These are phyloP conservation scores for Hyaloscypha hepaticicola DNA, from an alignment of 495 filamentous ascomycete species.

Conservation along the genomic window DNA sequence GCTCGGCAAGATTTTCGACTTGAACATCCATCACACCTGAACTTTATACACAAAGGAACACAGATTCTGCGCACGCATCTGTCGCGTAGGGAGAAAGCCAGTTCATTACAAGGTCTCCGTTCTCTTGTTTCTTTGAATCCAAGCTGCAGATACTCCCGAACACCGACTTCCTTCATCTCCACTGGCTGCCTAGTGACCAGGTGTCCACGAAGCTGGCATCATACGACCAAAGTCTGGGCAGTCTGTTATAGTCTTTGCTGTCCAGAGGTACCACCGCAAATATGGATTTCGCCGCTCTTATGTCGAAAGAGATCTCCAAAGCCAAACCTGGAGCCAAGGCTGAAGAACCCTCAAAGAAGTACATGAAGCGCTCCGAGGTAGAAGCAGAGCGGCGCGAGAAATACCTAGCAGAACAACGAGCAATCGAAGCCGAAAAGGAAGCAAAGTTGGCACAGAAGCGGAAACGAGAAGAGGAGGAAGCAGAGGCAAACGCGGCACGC, in stretches of 20 bases:
- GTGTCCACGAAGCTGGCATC: neutral
- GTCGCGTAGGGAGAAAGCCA: too few species aligned
- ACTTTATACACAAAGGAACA: too few species aligned
- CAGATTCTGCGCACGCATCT: too few species aligned
- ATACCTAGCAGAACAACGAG: conserved; percentile 77
- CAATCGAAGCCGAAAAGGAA: conserved; percentile 64
- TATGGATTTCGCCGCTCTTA: conserved; percentile 95
- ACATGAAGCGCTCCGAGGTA: conserved; percentile 79
- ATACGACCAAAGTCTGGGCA: neutral
- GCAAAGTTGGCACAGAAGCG: conserved; percentile 71
- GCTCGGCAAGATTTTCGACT: neutral
- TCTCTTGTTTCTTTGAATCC: too few species aligned
- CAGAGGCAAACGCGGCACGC: conserved; percentile 59
- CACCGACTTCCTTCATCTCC: neutral
- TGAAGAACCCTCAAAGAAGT: conserved; percentile 62
- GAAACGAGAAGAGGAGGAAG: conserved; percentile 86
- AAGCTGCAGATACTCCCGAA: too few species aligned
- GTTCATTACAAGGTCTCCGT: too few species aligned
- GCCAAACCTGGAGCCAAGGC: conserved; percentile 25
- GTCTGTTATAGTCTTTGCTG: neutral
- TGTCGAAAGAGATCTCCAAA: conserved; percentile 84
- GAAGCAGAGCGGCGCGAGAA: conserved; percentile 79
- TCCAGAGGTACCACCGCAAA: conserved; percentile 20
- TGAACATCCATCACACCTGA: neutral
- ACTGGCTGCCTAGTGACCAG: neutral